These are phyloP conservation scores for Ustilago lituana DNA, from an alignment of 1,284 basidiomycete species.

Conservation along the genomic window DNA sequence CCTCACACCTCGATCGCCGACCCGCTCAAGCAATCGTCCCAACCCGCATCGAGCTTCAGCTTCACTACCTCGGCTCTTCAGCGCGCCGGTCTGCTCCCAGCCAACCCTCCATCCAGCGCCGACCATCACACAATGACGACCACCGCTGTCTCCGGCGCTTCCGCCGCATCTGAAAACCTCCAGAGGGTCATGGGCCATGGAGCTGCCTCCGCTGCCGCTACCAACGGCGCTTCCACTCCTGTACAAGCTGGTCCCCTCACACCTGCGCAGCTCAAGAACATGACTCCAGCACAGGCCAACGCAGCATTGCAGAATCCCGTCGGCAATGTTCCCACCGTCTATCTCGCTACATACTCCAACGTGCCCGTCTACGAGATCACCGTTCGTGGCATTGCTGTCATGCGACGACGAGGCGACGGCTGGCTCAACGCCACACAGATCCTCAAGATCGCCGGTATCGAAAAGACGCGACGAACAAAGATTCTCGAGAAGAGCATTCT, in stretches of 20 bases:
- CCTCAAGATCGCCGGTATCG: conserved; percentile 96
- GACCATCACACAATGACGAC: conserved; percentile 5
- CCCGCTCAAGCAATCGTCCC: conserved; percentile 17
- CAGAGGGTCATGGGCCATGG: conserved; percentile 43
- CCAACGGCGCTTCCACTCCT: conserved; percentile 27
- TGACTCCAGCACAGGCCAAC: conserved; percentile 50
- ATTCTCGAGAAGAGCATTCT: conserved; percentile 98
- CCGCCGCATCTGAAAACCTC: conserved; percentile 39
- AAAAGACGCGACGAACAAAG: conserved; percentile 95
- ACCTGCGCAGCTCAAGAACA: conserved; percentile 44
- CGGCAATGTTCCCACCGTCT: conserved; percentile 58
- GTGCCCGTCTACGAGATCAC: conserved; percentile 70
- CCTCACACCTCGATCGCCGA: conserved; percentile 6
- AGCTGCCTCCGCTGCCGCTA: conserved; percentile 15
- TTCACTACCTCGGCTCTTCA: conserved; percentile 40
- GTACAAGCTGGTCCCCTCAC: conserved; percentile 35
- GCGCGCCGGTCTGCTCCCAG: conserved; percentile 36
- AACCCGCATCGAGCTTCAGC: conserved; percentile 9
- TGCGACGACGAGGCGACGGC: conserved; percentile 92
- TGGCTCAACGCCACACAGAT: conserved; percentile 97
- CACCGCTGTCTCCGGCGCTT: conserved; percentile 23
- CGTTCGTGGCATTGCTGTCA: conserved; percentile 95
- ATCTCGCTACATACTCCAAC: conserved; percentile 68
- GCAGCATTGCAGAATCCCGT: conserved; percentile 45
- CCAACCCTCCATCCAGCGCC: background rate